phyloP scores from a whole-genome alignment of 2,329 filamentous ascomycete genomes.

The Diaporthe sp. region DNA sequence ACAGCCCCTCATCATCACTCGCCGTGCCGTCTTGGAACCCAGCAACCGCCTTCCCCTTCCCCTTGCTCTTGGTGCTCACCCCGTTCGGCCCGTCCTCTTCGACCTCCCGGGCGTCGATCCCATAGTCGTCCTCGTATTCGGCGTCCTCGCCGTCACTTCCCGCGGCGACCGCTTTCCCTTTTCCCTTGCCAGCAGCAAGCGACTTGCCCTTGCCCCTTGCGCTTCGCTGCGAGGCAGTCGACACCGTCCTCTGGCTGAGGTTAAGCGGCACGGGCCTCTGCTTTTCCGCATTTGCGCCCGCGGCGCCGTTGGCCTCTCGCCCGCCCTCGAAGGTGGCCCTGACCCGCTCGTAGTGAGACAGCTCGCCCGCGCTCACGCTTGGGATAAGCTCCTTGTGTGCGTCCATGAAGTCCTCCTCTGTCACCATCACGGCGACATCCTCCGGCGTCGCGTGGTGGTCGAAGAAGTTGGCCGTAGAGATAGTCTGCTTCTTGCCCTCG shows the following conservation, averaged over 20 bases:
- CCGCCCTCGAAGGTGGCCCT: conserved; percentile 82
- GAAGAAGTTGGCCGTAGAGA: conserved; percentile 94
- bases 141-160: conserved; percentile 50
- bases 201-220: conserved; percentile 50
- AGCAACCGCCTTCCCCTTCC: conserved; percentile 66
- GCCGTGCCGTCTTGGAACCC: conserved; percentile 64
- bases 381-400: conserved; percentile 91
- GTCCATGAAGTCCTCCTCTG: conserved; percentile 85
- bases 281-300: conserved; percentile 35
- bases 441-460: conserved; percentile 87
- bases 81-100: conserved; percentile 39
- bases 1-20: conserved; percentile 67
- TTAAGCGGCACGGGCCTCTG: conserved; percentile 37
- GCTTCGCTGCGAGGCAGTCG: conserved; percentile 40
- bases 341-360: conserved; percentile 90
- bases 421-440: conserved; percentile 88
- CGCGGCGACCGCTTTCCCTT: conserved; percentile 52
- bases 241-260: conserved; percentile 42
- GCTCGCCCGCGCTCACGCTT: conserved; percentile 90
- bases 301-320: conserved; percentile 54
- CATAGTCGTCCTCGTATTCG: conserved; percentile 47
- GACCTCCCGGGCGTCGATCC: conserved; percentile 40
- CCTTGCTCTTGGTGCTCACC: conserved; percentile 50
- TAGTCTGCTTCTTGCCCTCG: conserved; percentile 52
- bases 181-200: conserved; percentile 40